A percentile compares a stretch with the other conserved stretches of the same genome.
phyloP scores from a whole-genome alignment of 2,329 filamentous ascomycete species.

The Bipolaris bicolor region DNA sequence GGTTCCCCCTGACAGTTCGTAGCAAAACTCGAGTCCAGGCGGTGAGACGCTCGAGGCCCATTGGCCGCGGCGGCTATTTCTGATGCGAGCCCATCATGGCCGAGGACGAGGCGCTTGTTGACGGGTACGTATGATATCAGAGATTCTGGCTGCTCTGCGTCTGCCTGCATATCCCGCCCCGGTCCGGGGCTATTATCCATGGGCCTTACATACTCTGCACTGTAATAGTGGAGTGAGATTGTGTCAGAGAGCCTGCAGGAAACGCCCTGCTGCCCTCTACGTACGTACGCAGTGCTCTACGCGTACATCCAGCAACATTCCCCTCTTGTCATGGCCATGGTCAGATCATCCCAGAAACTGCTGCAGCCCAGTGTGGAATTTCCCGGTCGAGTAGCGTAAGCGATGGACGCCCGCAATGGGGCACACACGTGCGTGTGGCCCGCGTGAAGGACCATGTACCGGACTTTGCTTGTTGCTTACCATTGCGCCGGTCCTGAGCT shows the following conservation, averaged over 20 bases:
- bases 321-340: constrained; percentile 4
- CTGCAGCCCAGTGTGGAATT: constrained; percentile 24
- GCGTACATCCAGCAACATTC: background rate
- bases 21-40: constrained; percentile 29
- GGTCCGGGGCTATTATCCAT: background rate
- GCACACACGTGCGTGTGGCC: constrained; percentile 20
- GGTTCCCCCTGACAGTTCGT: constrained; percentile 26
- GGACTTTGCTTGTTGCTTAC: constrained; percentile 25
- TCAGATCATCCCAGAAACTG: constrained; percentile 34
- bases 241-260: background rate
- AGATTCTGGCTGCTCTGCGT: constrained; percentile 13
- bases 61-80: constrained; percentile 28
- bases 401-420: constrained; percentile 21
- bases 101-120: constrained; percentile 12
- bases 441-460: constrained; percentile 14
- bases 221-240: background rate
- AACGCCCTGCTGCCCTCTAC: background rate
- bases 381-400: constrained; percentile 25
- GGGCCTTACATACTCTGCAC: background rate
- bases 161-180: constrained; percentile 1
- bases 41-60: constrained; percentile 33
- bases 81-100: constrained; percentile 17
- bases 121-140: constrained; percentile 17
- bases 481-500: constrained; percentile 19
- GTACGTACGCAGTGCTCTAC: background rate